Conservation (phyloP, 805 yeast genomes). For the Barnettozyma sp. region DNA sequence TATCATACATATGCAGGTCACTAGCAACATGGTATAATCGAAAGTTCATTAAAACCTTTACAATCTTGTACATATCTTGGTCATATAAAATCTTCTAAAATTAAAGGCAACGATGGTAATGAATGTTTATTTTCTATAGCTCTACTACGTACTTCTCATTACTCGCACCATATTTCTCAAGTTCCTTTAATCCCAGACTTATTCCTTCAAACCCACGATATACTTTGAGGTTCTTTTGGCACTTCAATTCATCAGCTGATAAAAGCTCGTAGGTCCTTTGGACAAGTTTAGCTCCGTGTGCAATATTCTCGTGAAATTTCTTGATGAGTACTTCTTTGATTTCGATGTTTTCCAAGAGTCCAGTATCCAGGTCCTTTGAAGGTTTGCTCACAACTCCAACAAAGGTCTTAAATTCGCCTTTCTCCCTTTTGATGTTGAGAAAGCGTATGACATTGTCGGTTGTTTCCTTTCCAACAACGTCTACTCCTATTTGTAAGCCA, state of each 20-base stretch:
- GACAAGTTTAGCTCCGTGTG: slow-evolving; percentile 32
- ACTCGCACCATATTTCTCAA: slow-evolving; percentile 36
- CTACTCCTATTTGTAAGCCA: slow-evolving; percentile 34
- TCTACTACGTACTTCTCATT: slow-evolving; percentile 37
- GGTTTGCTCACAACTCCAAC: slow-evolving; percentile 37
- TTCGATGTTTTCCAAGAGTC: slow-evolving; percentile 22
- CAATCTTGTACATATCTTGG: no score
- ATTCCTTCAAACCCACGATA: slow-evolving; percentile 32
- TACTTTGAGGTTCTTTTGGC: slow-evolving; percentile 30
- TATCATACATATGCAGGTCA: no score
- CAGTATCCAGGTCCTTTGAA: slow-evolving; percentile 20
- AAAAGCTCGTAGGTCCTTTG: slow-evolving; percentile 29
- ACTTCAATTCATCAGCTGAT: slow-evolving; percentile 24
- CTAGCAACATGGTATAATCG: no score
- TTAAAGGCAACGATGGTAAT: no score
- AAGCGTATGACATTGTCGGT: slow-evolving; percentile 29
- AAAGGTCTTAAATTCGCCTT: slow-evolving; percentile 20
- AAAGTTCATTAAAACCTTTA: no score
- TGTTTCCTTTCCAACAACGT: slow-evolving; percentile 37
- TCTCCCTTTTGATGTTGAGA: slow-evolving; percentile 20
- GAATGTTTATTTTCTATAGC: slow-evolving; percentile 9
- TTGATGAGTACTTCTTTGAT: slow-evolving; percentile 33
- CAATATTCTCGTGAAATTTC: slow-evolving; percentile 37
- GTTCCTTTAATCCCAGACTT: slow-evolving; percentile 30
- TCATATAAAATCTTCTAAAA: no score